These are phyloP conservation scores for Amanita fuliginea DNA, from an alignment of 768 basidiomycete genomes.

Conservation along the genomic window DNA sequence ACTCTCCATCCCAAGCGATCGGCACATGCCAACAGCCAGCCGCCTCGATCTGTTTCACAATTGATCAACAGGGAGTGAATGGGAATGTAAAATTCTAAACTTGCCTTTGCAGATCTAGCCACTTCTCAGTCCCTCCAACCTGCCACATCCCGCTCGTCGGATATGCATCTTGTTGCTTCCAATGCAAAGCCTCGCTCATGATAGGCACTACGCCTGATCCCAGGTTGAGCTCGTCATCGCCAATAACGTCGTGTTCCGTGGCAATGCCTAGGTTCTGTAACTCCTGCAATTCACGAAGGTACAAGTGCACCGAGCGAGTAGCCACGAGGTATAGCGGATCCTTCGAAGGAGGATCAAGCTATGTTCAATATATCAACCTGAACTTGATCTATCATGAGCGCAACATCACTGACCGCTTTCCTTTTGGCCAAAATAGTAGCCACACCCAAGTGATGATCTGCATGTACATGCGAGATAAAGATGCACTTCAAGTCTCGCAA, in stretches of 20 bases:
- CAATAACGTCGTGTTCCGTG: conserved; percentile 10
- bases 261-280: conserved; percentile 63
- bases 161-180: conserved; percentile 26
- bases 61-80: not conserved
- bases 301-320: conserved; percentile 42
- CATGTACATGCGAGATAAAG: conserved; percentile 86
- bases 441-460: conserved; percentile 85
- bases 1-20: conserved; percentile 41
- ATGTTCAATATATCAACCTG: not conserved
- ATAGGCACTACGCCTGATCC: conserved; percentile 45
- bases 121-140: conserved; percentile 31
- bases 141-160: conserved; percentile 28
- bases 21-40: conserved; percentile 34
- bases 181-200: conserved; percentile 44
- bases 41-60: conserved; percentile 28
- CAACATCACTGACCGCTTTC: conserved; percentile 33
- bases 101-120: conserved; percentile 31
- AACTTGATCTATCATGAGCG: not conserved
- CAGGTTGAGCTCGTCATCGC: conserved; percentile 12
- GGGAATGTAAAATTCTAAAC: conserved; percentile 1
- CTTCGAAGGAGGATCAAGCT: conserved; percentile 56
- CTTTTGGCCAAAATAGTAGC: conserved; percentile 65
- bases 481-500: conserved; percentile 68
- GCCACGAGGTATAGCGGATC: conserved; percentile 66
- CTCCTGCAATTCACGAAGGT: conserved; percentile 62